Evolutionary conservation across 495 filamentous ascomycete species (phyloP).

Genomic region (Xylaria grammica): DNA sequence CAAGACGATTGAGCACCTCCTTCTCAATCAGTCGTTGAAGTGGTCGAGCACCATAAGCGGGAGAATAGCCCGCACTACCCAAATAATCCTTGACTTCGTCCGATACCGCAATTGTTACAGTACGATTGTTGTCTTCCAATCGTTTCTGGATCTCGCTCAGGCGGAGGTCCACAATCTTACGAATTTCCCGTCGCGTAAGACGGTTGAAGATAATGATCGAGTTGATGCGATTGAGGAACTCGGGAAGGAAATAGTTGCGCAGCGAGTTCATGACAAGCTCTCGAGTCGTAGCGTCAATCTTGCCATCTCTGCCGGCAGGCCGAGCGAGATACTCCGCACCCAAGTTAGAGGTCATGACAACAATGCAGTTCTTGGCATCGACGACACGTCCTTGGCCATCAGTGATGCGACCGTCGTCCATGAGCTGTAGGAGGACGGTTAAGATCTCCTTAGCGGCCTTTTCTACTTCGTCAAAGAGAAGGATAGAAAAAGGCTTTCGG

Average conservation of each 20-base stretch:
- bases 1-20: constrained; percentile 91
- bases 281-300: constrained; percentile 83
- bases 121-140: constrained; percentile 76
- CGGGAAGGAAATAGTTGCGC: constrained; percentile 93
- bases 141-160: constrained; percentile 90
- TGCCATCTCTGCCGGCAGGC: constrained; percentile 74
- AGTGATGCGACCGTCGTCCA: constrained; percentile 98
- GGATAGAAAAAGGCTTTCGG: constrained; percentile 93
- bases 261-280: constrained; percentile 89
- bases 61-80: constrained; percentile 86
- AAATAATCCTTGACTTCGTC: constrained; percentile 89
- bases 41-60: constrained; percentile 91
- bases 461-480: constrained; percentile 97
- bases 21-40: constrained; percentile 89
- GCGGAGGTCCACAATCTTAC: constrained; percentile 93
- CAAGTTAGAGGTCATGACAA: constrained; percentile 98
- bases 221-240: constrained; percentile 97
- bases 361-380: constrained; percentile 96
- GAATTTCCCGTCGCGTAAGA: constrained; percentile 84
- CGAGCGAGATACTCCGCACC: constrained; percentile 93
- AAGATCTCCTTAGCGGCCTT: constrained; percentile 98
- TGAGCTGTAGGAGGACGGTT: constrained; percentile 94
- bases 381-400: constrained; percentile 95
- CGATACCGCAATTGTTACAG: constrained; percentile 75
- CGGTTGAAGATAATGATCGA: constrained; percentile 98